Evolutionary conservation across 2,329 filamentous ascomycete species (phyloP).

Genomic region (Venturia asperata): DNA sequence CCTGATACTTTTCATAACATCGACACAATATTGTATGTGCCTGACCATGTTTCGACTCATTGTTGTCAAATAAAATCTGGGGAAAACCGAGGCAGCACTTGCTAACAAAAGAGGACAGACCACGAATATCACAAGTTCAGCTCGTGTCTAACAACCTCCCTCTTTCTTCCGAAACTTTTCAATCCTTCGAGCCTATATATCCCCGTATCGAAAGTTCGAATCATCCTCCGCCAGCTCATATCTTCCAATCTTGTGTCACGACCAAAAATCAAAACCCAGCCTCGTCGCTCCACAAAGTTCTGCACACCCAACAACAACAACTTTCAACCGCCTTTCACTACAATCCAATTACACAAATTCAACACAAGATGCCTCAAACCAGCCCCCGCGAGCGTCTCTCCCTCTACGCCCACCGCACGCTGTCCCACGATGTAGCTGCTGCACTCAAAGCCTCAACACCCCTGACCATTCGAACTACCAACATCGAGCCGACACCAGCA

Average conservation of each 20-base stretch:
- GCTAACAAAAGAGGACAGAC: slow-evolving; percentile 10
- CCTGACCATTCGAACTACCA: slow-evolving; percentile 21
- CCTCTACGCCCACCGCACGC: slow-evolving; percentile 35
- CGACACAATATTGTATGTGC: slow-evolving; percentile 6
- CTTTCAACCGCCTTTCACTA: background rate
- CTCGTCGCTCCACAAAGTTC: background rate
- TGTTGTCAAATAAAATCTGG: background rate
- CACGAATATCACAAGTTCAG: background rate
- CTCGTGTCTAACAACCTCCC: background rate
- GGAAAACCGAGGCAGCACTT: background rate
- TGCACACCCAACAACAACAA: background rate
- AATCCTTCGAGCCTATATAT: background rate
- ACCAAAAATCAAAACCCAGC: background rate
- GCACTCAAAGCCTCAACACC: slow-evolving; percentile 33
- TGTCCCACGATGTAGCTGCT: slow-evolving; percentile 36
- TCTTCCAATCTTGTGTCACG: slow-evolving; percentile 1
- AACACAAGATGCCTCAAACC: slow-evolving; percentile 25
- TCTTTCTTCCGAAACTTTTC: background rate
- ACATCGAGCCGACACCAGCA: slow-evolving; percentile 23
- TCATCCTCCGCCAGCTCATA: slow-evolving; percentile 2
- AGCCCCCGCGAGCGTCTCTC: slow-evolving; percentile 37
- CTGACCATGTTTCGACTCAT: slow-evolving; percentile 9
- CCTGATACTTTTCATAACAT: slow-evolving; percentile 8
- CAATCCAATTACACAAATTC: background rate
- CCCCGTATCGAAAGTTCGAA: background rate